Evolutionary conservation across 495 filamentous ascomycete genomes (phyloP).

Genomic region (Aspergillus funiculosus): DNA sequence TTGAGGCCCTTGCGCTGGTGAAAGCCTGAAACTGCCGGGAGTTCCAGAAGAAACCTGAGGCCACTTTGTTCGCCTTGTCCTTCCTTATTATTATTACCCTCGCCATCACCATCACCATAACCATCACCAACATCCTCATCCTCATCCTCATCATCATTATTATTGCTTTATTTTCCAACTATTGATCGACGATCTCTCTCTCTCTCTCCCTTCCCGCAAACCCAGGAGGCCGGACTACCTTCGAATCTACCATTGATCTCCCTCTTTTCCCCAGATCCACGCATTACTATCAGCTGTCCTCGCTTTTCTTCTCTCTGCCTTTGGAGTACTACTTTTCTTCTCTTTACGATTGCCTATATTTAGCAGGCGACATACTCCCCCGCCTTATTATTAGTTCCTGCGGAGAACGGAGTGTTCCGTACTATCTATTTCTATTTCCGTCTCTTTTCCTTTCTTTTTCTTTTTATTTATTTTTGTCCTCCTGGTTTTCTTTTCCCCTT

Average conservation of each 20-base stretch:
- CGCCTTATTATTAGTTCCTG: slow-evolving; percentile 7
- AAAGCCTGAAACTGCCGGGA: slow-evolving; percentile 1
- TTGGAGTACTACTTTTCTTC: not conserved
- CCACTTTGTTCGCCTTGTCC: too few relatives aligned
- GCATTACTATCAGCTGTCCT: slow-evolving; percentile 15
- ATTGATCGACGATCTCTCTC: slow-evolving; percentile 19
- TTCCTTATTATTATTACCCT: too few relatives aligned
- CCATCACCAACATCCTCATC: too few relatives aligned
- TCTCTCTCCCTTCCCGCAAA: slow-evolving; percentile 16
- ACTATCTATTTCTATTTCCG: slow-evolving; percentile 3
- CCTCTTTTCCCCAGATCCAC: slow-evolving; percentile 10
- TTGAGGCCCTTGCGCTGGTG: not conserved
- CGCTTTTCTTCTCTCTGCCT: slow-evolving; percentile 17
- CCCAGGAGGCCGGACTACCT: slow-evolving; percentile 8
- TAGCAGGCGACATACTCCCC: slow-evolving; percentile 6
- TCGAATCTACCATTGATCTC: slow-evolving; percentile 5
- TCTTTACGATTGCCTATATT: slow-evolving; percentile 9
- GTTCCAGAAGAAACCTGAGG: too few relatives aligned
- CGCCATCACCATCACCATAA: too few relatives aligned
- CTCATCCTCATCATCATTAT: too few relatives aligned
- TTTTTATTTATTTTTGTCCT: slow-evolving; percentile 6
- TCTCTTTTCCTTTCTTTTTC: slow-evolving; percentile 2
- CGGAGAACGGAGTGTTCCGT: not conserved
- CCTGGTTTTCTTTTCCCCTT: slow-evolving; percentile 4
- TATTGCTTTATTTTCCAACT: slow-evolving; percentile 15